phyloP scores from a whole-genome alignment of 169 alveolate genomes.

The Plasmodium relictum region DNA sequence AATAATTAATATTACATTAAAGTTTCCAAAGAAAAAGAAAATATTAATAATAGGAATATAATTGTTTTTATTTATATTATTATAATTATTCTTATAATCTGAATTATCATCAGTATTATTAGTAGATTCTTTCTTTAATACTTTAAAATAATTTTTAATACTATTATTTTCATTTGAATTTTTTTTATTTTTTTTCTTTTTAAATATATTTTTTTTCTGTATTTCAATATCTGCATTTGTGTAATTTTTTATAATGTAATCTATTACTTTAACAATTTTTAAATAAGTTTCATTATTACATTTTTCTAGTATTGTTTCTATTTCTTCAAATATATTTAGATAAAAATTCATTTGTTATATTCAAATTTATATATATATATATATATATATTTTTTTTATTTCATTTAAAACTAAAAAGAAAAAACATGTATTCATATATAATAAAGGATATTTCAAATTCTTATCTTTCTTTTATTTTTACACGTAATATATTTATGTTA shows the following conservation, averaged over 20 bases:
- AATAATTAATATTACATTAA: constrained; percentile 57
- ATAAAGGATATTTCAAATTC: neutral
- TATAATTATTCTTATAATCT: constrained; percentile 3
- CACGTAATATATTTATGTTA: no score
- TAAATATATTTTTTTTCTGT: constrained; percentile 12
- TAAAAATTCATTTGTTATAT: constrained; percentile 44
- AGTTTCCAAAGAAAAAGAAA: constrained; percentile 58
- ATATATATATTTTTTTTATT: neutral
- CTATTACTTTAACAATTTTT: constrained; percentile 33
- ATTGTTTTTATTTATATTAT: constrained; percentile 8
- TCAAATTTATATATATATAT: neutral
- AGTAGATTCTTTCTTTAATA: constrained; percentile 18
- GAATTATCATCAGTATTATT: neutral
- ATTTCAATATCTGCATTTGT: neutral
- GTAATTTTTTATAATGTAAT: constrained; percentile 48
- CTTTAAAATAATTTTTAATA: constrained; percentile 63
- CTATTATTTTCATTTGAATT: constrained; percentile 11
- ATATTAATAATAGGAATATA: constrained; percentile 34
- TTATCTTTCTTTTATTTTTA: neutral
- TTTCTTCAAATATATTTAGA: constrained; percentile 53
- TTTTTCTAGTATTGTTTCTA: constrained; percentile 58
- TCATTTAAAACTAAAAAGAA: neutral
- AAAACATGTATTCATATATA: neutral
- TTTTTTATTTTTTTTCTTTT: constrained; percentile 28
- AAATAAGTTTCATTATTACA: constrained; percentile 43